These are phyloP conservation scores for Picochlorum sp. DNA, from an alignment of 139 green algal species.

Conservation along the genomic window DNA sequence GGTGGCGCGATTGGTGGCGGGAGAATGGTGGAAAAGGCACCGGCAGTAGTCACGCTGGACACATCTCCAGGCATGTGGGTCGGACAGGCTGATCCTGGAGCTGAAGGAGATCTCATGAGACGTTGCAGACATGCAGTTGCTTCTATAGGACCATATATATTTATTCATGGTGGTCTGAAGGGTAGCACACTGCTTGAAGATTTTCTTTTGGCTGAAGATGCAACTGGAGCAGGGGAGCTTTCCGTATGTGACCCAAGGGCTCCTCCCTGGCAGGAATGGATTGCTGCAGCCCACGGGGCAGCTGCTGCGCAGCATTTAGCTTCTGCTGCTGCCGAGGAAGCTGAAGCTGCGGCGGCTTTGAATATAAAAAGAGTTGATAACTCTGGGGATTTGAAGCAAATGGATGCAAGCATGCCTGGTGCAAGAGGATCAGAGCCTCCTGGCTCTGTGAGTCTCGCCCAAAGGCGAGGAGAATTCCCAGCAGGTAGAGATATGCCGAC, in stretches of 20 bases:
- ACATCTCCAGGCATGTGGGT: conserved; percentile 59
- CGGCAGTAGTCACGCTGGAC: conserved; percentile 79
- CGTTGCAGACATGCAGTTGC: conserved; percentile 78
- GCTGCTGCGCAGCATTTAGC: conserved; percentile 59
- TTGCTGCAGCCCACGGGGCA: conserved; percentile 59
- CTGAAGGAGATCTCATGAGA: conserved; percentile 21
- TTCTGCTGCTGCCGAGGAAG: conserved; percentile 67
- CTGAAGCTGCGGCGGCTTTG: conserved; percentile 69
- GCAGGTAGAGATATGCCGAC: conserved; percentile 39
- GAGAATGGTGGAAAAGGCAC: conserved; percentile 83
- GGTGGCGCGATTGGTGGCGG: conserved; percentile 91
- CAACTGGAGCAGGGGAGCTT: conserved; percentile 60
- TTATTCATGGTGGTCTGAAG: conserved; percentile 89
- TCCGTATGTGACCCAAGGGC: conserved; percentile 72
- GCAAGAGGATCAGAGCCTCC: conserved; percentile 4
- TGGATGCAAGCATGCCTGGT: conserved; percentile 29
- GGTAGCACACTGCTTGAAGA: conserved; percentile 79
- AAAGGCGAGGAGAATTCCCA: conserved; percentile 26
- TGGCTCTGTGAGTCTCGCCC: conserved; percentile 33
- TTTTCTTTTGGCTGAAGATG: conserved; percentile 65
- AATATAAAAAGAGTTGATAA: conserved; percentile 42
- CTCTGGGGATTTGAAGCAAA: conserved; percentile 50
- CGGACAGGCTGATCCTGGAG: neutral
- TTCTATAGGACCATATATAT: conserved; percentile 80
- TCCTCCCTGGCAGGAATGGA: conserved; percentile 63